Evolutionary conservation across 495 filamentous ascomycete species (phyloP), one percentile per base, ranked within the genome.

Genomic region (Cladorrhinum samala): DNA sequence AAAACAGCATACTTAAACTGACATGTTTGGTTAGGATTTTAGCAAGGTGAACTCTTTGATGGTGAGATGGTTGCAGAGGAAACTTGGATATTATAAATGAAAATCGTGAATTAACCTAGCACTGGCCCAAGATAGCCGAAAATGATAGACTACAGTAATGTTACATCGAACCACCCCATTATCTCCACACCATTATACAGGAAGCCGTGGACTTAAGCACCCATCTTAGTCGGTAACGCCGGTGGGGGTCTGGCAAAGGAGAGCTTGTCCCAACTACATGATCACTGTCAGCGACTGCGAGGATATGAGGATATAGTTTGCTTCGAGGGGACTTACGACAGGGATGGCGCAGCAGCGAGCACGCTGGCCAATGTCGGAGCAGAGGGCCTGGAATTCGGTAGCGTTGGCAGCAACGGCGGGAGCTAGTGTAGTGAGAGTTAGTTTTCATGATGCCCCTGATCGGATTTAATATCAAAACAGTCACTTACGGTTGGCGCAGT

Each of bases 331-430:
- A 50, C 64, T 51, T 50, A 67, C 64, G 30, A 71, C 44, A 3
- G 72, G 70, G 11, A 74, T 52, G 40, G 68, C 68, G 48, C 72
- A 74, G 69, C 72, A 74, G 54, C 72, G 70, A 27, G 72, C 70
- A 7, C 68, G 70, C 65, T 75, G 68, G 58, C 72, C 70, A 46
- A 69, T 64, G 47, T 19, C 68, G 0, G 71, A 43, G 61, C 72
- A 75, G 48, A 63, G 25, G 2, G 54, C 20, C 45, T 43, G 60
- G 63, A 75, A 75, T 39, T 63, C 33, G 37, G 5, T n/a, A 9
- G 70, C 65, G 42, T 24, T 50, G 45, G 62, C 58, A 16, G 67
- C 64, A 17, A 53, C 54, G 0, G 47, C n/a, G 2, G 69, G 55
- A 11, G 70, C 65, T n/a, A n/a, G n/a, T 68, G 9, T 3, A 8